These are phyloP conservation scores for Neopestalotiopsis sp. DNA, from an alignment of 2,329 filamentous ascomycete species.

Conservation along the genomic window DNA sequence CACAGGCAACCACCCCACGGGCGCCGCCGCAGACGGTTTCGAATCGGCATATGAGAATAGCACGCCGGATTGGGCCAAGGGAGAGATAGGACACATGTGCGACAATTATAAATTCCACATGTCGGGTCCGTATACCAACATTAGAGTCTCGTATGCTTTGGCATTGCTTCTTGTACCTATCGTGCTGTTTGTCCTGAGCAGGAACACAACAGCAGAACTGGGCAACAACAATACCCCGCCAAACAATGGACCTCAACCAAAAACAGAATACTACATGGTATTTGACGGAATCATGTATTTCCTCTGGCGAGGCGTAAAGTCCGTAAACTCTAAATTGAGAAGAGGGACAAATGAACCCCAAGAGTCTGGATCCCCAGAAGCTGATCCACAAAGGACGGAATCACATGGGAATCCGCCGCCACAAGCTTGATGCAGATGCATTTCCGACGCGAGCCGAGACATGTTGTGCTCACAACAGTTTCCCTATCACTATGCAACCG, in stretches of 20 bases:
- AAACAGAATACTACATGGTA: not conserved
- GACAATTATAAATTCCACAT: not conserved
- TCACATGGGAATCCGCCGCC: no score
- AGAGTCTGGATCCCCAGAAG: no score
- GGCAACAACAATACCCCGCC: not conserved
- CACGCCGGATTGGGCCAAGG: not conserved
- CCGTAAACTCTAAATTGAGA: no score
- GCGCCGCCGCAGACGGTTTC: not conserved
- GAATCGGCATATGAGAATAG: not conserved
- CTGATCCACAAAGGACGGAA: no score
- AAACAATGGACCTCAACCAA: not conserved
- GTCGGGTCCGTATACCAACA: not conserved
- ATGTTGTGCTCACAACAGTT: no score
- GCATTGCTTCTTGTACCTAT: not conserved
- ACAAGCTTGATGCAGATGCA: no score
- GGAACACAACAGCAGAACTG: not conserved
- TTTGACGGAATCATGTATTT: not conserved
- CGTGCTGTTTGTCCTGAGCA: not conserved
- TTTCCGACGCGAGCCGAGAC: no score
- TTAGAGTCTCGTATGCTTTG: not conserved
- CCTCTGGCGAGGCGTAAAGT: no score
- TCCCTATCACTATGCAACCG: no score
- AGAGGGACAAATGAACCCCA: no score
- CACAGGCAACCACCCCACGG: not conserved
- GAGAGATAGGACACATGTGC: not conserved